These are phyloP conservation scores for Pisolithus thermaeus DNA, from an alignment of 1,284 basidiomycete genomes.

Conservation along the genomic window DNA sequence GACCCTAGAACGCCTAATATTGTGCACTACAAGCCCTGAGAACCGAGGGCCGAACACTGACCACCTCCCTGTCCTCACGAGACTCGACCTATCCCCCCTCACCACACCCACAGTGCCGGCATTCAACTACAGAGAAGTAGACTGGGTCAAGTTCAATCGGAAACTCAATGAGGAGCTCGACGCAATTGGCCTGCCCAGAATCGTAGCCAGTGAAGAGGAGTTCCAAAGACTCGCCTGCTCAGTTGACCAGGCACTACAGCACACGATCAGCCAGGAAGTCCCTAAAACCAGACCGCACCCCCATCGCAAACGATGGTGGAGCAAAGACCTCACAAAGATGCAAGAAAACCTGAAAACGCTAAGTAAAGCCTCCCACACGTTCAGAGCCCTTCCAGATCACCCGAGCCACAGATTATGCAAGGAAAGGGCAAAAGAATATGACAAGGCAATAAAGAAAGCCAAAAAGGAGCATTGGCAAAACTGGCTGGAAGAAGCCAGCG, in stretches of 20 bases:
- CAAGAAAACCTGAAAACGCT: constrained; percentile 11
- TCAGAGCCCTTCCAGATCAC: constrained; percentile 11
- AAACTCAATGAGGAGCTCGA: background rate
- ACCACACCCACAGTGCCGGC: too few species aligned
- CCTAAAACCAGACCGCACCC: constrained; percentile 18
- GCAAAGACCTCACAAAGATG: constrained; percentile 13
- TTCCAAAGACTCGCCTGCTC: background rate
- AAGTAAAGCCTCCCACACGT: constrained; percentile 1
- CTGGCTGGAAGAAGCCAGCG: constrained; percentile 27
- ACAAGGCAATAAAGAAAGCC: constrained; percentile 20
- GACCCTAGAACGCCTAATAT: background rate
- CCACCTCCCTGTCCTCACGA: background rate
- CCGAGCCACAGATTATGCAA: constrained; percentile 17
- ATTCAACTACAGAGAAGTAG: background rate
- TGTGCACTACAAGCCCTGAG: background rate
- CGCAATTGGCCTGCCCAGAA: background rate
- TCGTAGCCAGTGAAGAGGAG: background rate
- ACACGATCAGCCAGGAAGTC: constrained; percentile 5
- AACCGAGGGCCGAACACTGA: background rate
- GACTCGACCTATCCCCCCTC: too few species aligned
- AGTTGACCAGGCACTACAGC: background rate
- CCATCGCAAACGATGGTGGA: constrained; percentile 31
- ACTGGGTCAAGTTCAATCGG: background rate
- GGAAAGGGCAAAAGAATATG: constrained; percentile 21
- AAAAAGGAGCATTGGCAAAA: constrained; percentile 33